phyloP scores from a whole-genome alignment of 108 stramenopile species.

The Chaetoceros tenuissimus region DNA sequence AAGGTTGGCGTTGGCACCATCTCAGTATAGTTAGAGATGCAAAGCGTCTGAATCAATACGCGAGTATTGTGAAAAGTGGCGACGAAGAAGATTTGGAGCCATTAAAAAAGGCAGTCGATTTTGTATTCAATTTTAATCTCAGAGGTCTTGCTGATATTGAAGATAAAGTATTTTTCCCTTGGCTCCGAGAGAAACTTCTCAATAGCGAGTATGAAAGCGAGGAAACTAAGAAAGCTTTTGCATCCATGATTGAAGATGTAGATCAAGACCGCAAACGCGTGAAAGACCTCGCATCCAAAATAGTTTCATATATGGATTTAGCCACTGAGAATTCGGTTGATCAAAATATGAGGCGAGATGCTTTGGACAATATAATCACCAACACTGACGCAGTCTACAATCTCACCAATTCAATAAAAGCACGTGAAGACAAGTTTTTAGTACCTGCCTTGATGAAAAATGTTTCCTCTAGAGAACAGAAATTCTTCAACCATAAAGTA shows the following conservation, averaged over 20 bases:
- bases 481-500: slow-evolving; percentile 67
- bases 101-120: slow-evolving; percentile 34
- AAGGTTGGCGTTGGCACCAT: slow-evolving; percentile 83
- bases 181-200: slow-evolving; percentile 41
- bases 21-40: slow-evolving; percentile 60
- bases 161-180: slow-evolving; percentile 50
- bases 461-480: slow-evolving; percentile 56
- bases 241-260: slow-evolving; percentile 34
- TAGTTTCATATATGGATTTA: neutral
- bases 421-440: slow-evolving; percentile 38
- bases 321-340: neutral
- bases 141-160: slow-evolving; percentile 58
- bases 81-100: slow-evolving; percentile 9
- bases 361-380: neutral
- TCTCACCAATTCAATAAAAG: neutral
- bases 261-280: slow-evolving; percentile 34
- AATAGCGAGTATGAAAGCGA: slow-evolving; percentile 10
- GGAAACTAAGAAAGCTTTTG: slow-evolving; percentile 26
- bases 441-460: slow-evolving; percentile 47
- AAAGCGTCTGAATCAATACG: slow-evolving; percentile 31
- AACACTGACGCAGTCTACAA: neutral
- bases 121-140: slow-evolving; percentile 71
- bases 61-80: neutral
- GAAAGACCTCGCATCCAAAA: slow-evolving; percentile 8
- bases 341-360: neutral